Conservation (phyloP, 1,284 basidiomycete genomes). For the Leucoagaricus sp. region DNA sequence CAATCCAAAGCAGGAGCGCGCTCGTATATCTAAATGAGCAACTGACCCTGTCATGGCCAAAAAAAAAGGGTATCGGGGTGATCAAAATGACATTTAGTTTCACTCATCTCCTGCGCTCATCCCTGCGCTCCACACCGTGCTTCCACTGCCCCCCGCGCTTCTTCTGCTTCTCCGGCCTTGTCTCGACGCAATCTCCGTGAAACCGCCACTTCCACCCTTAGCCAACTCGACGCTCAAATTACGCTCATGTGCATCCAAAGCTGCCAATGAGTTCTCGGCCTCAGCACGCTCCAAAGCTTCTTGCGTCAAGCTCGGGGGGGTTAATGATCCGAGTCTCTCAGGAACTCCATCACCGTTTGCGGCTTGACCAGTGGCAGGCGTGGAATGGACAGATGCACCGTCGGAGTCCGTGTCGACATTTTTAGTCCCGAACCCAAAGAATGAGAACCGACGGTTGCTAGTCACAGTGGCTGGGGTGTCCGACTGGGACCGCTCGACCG, state of each 20-base stretch:
- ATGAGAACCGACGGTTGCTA: constrained; percentile 58
- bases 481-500: constrained; percentile 23
- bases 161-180: constrained; percentile 56
- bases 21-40: background rate
- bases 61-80: background rate
- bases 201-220: constrained; percentile 69
- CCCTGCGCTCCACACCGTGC: constrained; percentile 83
- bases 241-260: constrained; percentile 75
- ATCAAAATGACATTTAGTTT: constrained; percentile 1
- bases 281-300: constrained; percentile 77
- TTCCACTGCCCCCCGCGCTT: constrained; percentile 62
- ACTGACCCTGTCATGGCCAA: background rate
- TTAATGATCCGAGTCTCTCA: constrained; percentile 40
- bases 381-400: constrained; percentile 48
- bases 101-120: constrained; percentile 60
- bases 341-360: constrained; percentile 24
- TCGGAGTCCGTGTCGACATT: constrained; percentile 44
- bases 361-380: constrained; percentile 35
- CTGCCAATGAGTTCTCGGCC: constrained; percentile 71
- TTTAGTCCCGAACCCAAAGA: constrained; percentile 55
- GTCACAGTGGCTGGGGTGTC: constrained; percentile 34
- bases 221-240: constrained; percentile 73
- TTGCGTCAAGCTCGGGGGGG: constrained; percentile 56
- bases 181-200: constrained; percentile 69
- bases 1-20: background rate